These are phyloP conservation scores for Claviceps pazoutovae DNA, from an alignment of 2,329 filamentous ascomycete species.

Conservation along the genomic window DNA sequence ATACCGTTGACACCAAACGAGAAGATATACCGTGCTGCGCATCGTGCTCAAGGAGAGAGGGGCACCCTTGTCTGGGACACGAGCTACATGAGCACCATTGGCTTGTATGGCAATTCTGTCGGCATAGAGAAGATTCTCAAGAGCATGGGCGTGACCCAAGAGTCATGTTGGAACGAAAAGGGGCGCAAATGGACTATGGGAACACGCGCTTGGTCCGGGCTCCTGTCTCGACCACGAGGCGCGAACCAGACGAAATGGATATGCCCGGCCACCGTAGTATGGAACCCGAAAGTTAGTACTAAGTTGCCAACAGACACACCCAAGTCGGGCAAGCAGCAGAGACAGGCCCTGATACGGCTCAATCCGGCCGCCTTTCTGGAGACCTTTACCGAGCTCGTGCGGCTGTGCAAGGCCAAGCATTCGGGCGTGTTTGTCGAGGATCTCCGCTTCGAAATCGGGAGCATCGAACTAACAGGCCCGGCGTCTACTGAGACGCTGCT, in stretches of 20 bases:
- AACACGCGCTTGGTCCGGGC: slow-evolving; percentile 33
- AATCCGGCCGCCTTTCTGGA: slow-evolving; percentile 72
- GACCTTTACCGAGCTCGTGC: slow-evolving; percentile 49
- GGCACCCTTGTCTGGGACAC: slow-evolving; percentile 83
- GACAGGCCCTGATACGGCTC: slow-evolving; percentile 53
- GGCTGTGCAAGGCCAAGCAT: slow-evolving; percentile 43
- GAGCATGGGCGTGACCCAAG: slow-evolving; percentile 46
- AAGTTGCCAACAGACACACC: slow-evolving; percentile 12
- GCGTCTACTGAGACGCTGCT: slow-evolving; percentile 67
- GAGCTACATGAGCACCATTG: slow-evolving; percentile 84
- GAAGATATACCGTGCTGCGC: slow-evolving; percentile 79
- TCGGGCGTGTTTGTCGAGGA: slow-evolving; percentile 53
- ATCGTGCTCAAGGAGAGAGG: slow-evolving; percentile 60
- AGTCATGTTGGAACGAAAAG: slow-evolving; percentile 46
- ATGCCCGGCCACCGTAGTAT: slow-evolving; percentile 60
- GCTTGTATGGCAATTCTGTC: slow-evolving; percentile 51
- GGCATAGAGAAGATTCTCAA: slow-evolving; percentile 54
- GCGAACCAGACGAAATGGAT: slow-evolving; percentile 39
- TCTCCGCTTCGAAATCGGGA: slow-evolving; percentile 52
- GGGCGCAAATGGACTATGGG: slow-evolving; percentile 57
- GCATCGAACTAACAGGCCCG: slow-evolving; percentile 47
- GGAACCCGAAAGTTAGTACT: slow-evolving; percentile 40
- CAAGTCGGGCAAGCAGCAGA: slow-evolving; percentile 13
- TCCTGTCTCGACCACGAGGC: slow-evolving; percentile 39
- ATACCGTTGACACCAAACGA: slow-evolving; percentile 74